Evolutionary conservation across 1,284 basidiomycete genomes (phyloP).

Genomic region (Erythrobasidium hasegawianum): DNA sequence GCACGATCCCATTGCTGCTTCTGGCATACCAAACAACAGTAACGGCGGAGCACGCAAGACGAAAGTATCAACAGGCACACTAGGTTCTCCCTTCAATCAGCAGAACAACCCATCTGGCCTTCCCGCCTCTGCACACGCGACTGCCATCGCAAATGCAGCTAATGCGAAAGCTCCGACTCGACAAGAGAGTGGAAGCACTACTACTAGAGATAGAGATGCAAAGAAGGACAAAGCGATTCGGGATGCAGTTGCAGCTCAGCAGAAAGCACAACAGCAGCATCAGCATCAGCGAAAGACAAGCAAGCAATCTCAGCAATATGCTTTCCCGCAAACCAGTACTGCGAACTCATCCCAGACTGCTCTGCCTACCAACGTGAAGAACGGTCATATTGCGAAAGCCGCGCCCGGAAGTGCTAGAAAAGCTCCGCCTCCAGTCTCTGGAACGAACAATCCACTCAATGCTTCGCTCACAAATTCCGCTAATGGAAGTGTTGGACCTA

Average conservation of each 20-base stretch:
- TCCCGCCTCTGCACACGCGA: too few relatives aligned
- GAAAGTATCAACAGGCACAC: slow-evolving; percentile 14
- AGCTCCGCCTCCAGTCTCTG: background rate
- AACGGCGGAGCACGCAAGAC: background rate
- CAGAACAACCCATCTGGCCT: slow-evolving; percentile 1
- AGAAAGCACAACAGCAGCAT: background rate
- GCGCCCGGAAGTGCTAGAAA: background rate
- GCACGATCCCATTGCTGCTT: background rate
- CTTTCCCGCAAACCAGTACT: background rate
- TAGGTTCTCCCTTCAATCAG: slow-evolving; percentile 30
- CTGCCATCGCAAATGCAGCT: background rate
- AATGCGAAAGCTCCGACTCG: background rate
- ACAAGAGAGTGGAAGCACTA: too few relatives aligned
- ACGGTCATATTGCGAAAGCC: background rate
- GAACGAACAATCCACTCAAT: background rate
- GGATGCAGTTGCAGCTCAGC: background rate
- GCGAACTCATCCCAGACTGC: slow-evolving; percentile 1
- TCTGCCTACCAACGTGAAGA: background rate
- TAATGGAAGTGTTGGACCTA: background rate
- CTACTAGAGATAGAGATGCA: background rate
- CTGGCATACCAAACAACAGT: background rate
- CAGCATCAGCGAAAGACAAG: background rate
- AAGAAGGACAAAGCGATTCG: background rate
- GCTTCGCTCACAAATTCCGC: background rate
- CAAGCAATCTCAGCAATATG: background rate